Base-by-base conservation (phyloP, 768 basidiomycete genomes). In the Lyophyllum atratum region DNA sequence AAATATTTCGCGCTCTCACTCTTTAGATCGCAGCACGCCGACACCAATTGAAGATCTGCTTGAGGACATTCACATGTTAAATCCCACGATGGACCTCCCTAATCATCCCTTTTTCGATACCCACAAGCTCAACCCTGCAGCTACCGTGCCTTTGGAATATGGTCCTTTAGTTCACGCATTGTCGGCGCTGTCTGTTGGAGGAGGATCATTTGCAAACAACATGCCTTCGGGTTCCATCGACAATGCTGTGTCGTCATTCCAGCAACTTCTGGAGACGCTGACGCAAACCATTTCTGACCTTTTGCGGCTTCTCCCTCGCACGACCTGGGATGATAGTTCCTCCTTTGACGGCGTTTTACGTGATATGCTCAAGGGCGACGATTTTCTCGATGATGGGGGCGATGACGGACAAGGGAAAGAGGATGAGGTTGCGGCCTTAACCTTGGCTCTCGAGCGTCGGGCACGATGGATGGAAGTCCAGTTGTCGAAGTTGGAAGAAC, bases 401-500 rank as follows among this genome's bases (percentile, higher is more conserved):
- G 87, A 89, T 42, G 87, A 87, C 53, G 75, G 77, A 25, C 74
- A 80, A 19, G 83, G 79, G 22, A 87, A 85, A 64, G 90, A 92
- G 59, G 91, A 93, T 65, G 92, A 95, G 66, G 92, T 94, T 7
- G 90, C 88, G 2, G 89, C 89, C 17, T 74, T 94, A 58, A 94
- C 92, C 1, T 75, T 89, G 48, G 92, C 91, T 8, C 81, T 95
- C 44, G 92, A 93, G 68, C 86, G 90, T 59, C 89, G 93, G n/a
- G 93, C 92, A 15, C 81, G 90, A 42, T 95, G 92, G 91, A 93
- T 95, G 90, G 92, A 94, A 71, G 89, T 92, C 21, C 92, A 93
- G 69, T 72, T 95, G 17, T 90, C 90, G 0, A 93, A 94, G 68
- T 76, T 95, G 33, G 92, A 95, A 70, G 92, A 92, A 65, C 78